Evolutionary conservation across 1,284 basidiomycete species (phyloP), one percentile per base, ranked within the genome.

Genomic region (Boletellus deceptivus): DNA sequence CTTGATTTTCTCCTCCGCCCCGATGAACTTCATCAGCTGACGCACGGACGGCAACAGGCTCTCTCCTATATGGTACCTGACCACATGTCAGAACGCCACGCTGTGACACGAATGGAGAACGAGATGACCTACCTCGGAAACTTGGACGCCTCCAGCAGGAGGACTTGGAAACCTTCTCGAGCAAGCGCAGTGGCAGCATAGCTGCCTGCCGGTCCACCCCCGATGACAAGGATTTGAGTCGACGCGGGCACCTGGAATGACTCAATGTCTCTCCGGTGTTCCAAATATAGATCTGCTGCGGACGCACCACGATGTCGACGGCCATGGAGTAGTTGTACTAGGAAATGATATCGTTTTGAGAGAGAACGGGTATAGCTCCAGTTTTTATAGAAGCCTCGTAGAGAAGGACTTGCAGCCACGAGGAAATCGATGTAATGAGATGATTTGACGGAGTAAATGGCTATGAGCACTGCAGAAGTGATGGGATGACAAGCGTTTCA

Each of bases 201-300:
- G 22, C 48, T 39, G 14, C 48, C 48, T 17, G 48, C 42, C 3
- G 48, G 42, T 6, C 48, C 48, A 24, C 48, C 48, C 33, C 48
- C 42, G 8, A 44, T 17, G 31, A 49, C 42, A 10, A 44, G 48
- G 20, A 49, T 49, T 9, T 44, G 42, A 11, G 41, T 49, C 8
- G 41, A 38, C 17, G 24, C 25, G 5, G 39, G 47, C 11, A 20
- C 17, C 46, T 47, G 37, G n/a, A 5, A 16, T 1, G 14, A 7
- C 9, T 20, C 27, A 22, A 39, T 33, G 13, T 27, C 13, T 31
- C 4, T 16, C 36, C 14, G 27, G 10, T n/a, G 8, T 10, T 17
- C 27, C 11, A 20, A 14, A 46, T 1, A n/a, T 8, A 38, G 16
- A 24, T 7, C 2, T 9, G 18, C 18, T 20, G 36, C 2, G 7